Evolutionary conservation across 305 asterid genomes (phyloP).

Genomic region (Salvia sclarea): DNA sequence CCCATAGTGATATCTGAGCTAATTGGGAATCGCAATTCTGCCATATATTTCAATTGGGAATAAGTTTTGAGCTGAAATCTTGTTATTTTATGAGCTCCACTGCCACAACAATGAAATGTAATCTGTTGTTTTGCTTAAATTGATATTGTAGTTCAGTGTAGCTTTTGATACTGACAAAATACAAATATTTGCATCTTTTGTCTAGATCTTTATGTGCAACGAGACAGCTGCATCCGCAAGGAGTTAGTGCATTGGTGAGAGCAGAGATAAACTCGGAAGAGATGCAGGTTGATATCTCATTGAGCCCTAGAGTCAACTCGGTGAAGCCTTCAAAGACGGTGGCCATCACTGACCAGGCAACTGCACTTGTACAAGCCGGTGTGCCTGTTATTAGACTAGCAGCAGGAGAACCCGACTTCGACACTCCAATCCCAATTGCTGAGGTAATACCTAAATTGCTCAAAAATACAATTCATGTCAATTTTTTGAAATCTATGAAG

Average conservation of each 20-base stretch:
- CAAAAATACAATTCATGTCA: neutral
- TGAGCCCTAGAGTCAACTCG: conserved; percentile 86
- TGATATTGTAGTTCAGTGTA: neutral
- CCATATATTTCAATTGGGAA: neutral
- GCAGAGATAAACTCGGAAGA: conserved; percentile 39
- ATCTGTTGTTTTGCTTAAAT: neutral
- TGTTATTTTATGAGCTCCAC: neutral
- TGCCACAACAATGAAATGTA: neutral
- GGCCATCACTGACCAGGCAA: conserved; percentile 91
- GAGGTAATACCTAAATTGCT: conserved; percentile 52
- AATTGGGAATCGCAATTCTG: neutral
- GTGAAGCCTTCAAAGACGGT: conserved; percentile 91
- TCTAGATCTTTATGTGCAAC: conserved; percentile 41
- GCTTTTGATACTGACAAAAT: neutral
- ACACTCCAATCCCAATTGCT: conserved; percentile 79
- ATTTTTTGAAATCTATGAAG: neutral
- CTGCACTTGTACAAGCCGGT: conserved; percentile 91
- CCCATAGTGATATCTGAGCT: neutral
- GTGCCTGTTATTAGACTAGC: conserved; percentile 96
- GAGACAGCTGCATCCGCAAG: conserved; percentile 33
- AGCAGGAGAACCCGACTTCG: conserved; percentile 98
- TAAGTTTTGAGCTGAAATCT: neutral
- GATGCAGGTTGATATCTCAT: conserved; percentile 62
- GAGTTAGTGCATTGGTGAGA: conserved; percentile 42
- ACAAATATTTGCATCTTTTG: conserved; percentile 23